These are phyloP conservation scores for Sporobolomyces pararoseus DNA, from an alignment of 768 basidiomycete species.

Conservation along the genomic window DNA sequence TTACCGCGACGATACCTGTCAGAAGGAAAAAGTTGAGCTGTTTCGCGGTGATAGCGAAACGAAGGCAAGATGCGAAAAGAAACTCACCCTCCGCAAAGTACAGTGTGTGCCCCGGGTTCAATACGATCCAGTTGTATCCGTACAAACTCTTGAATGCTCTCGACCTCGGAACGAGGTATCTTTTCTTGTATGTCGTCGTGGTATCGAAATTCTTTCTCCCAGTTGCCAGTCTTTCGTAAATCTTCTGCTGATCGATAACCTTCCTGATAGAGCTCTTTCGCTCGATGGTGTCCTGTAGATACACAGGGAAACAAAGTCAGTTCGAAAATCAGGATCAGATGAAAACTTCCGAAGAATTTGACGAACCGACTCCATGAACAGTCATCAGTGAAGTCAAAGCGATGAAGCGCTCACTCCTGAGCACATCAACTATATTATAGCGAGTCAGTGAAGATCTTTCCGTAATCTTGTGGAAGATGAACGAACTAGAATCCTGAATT, in stretches of 20 bases:
- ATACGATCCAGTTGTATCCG: constrained; percentile 30
- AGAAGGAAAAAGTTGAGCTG: not conserved
- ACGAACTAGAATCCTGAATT: constrained; percentile 22
- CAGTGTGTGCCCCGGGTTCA: constrained; percentile 17
- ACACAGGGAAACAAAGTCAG: too few species aligned
- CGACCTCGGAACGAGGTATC: constrained; percentile 27
- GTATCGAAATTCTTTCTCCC: constrained; percentile 29
- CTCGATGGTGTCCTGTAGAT: constrained; percentile 17
- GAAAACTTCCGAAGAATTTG: not conserved
- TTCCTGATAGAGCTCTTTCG: constrained; percentile 26
- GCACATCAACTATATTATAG: not conserved
- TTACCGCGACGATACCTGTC: constrained; percentile 33
- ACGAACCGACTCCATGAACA: constrained; percentile 27
- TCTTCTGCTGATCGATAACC: constrained; percentile 24
- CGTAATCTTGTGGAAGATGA: not conserved
- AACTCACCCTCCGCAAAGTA: constrained; percentile 25
- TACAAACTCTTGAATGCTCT: constrained; percentile 22
- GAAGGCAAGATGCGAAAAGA: not conserved
- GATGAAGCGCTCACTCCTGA: constrained; percentile 10
- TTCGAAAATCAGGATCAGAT: too few species aligned
- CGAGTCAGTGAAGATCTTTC: not conserved
- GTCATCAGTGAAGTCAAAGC: constrained; percentile 17
- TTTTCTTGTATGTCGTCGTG: constrained; percentile 36
- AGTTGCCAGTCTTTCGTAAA: constrained; percentile 23
- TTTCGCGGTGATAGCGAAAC: too few species aligned